Evolutionary conservation across 2,329 filamentous ascomycete species (phyloP), one percentile per base, ranked within the genome.

Genomic region (Diaporthe vaccinii): DNA sequence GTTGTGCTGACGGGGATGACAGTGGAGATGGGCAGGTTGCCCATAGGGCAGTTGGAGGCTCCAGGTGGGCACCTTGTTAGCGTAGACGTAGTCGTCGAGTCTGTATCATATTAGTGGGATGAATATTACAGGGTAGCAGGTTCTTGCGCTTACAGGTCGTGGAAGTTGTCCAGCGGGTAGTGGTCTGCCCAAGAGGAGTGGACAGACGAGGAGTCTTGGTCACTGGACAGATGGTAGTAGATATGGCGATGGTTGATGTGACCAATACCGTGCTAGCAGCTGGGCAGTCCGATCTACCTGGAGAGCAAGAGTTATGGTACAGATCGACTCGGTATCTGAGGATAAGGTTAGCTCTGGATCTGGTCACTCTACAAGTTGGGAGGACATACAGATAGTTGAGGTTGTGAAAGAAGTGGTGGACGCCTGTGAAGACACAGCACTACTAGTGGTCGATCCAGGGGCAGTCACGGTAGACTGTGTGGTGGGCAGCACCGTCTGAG

Each of bases 21-120:
- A 1, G 49, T 68, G 41, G 72, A 65, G 70, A 61, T 65, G 3
- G 61, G 55, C 3, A 72, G 15, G 22, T 41, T 73, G 34, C 59
- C 9, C 2, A 51, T 59, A 2, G 72, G 59, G 10, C 72, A 73
- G 34, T 51, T 25, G 12, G 8, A 4, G 4, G 57, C 41, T 22
- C 36, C 31, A 2, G 49, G 72, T 14, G 72, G 28, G 15, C 72
- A 73, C 10, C 49, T 51, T 10, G 46, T 58, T 14, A 70, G 34
- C 2, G 51, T 70, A 1, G 44, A 70, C 17, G 36, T 44, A 9
- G 36, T 34, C 5, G 67, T 39, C n/a, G 67, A 17, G 67, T 70
- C 67, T 70, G 53, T 28, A 6, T 6, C 0, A 3, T 5, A 3
- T 70, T 28, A 70, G 67, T 15, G 17, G 3, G 9, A 2, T n/a